Conservation (phyloP, 805 yeast species). For the Hanseniaspora lindneri region DNA sequence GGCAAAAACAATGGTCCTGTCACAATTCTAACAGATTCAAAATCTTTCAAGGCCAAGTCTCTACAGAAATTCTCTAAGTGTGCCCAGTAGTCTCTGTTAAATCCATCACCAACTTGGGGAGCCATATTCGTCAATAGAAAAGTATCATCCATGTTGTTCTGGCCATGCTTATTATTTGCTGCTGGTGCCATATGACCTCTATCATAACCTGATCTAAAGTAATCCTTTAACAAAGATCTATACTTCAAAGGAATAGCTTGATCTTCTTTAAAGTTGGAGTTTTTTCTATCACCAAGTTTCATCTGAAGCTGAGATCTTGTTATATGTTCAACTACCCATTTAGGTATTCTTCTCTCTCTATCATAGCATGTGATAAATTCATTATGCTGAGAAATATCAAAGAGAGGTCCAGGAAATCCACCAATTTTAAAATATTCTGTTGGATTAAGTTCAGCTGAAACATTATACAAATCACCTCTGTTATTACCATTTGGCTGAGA, state of each 20-base stretch:
- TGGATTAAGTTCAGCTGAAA: slow-evolving; percentile 46
- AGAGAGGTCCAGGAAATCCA: slow-evolving; percentile 92
- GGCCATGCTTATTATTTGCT: slow-evolving; percentile 86
- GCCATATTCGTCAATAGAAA: slow-evolving; percentile 81
- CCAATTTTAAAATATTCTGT: slow-evolving; percentile 64
- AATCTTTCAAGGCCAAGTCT: slow-evolving; percentile 50
- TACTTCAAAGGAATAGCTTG: slow-evolving; percentile 64
- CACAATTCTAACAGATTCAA: slow-evolving; percentile 66
- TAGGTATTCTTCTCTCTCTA: slow-evolving; percentile 73
- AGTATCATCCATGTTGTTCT: slow-evolving; percentile 89
- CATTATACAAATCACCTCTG: not conserved
- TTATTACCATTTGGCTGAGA: not conserved
- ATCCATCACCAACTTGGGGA: slow-evolving; percentile 96
- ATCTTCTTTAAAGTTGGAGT: slow-evolving; percentile 78
- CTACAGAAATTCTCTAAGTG: slow-evolving; percentile 85
- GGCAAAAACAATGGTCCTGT: slow-evolving; percentile 94
- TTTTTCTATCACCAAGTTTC: slow-evolving; percentile 59
- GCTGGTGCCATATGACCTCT: slow-evolving; percentile 98
- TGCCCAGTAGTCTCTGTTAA: slow-evolving; percentile 96
- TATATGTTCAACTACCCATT: slow-evolving; percentile 77
- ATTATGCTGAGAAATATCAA: slow-evolving; percentile 59
- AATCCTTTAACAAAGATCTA: slow-evolving; percentile 68
- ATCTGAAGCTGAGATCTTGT: slow-evolving; percentile 55
- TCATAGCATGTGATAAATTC: slow-evolving; percentile 83
- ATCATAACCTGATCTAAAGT: slow-evolving; percentile 90